These are phyloP conservation scores for Paramecium caudatum DNA, from an alignment of 73 alveolate species.

Conservation along the genomic window DNA sequence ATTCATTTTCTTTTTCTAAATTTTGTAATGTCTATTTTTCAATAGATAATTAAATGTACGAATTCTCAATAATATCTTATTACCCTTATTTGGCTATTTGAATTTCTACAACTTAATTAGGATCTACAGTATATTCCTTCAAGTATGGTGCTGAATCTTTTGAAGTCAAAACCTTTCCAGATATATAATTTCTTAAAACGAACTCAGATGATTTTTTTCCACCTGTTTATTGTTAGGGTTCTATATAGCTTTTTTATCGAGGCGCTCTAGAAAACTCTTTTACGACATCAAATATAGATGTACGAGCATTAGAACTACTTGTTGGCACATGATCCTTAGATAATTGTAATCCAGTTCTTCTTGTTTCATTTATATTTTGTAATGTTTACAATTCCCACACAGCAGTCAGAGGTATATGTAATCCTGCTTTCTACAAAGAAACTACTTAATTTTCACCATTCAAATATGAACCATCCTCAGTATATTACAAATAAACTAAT, in stretches of 20 bases:
- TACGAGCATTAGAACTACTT: too few species aligned
- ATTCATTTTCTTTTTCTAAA: background rate
- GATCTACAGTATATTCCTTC: background rate
- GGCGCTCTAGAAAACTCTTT: constrained; percentile 31
- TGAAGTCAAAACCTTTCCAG: constrained; percentile 12
- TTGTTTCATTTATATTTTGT: background rate
- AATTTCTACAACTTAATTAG: background rate
- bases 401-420: constrained; percentile 15
- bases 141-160: background rate
- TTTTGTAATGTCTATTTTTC: background rate
- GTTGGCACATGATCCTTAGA: background rate
- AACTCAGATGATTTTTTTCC: background rate
- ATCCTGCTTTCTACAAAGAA: constrained; percentile 15
- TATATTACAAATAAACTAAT: constrained; percentile 36
- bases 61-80: background rate
- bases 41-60: background rate
- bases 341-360: background rate
- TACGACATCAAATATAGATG: background rate
- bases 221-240: background rate
- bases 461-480: constrained; percentile 16
- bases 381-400: constrained; percentile 2
- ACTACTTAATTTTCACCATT: constrained; percentile 5
- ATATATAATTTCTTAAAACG: constrained; percentile 7
- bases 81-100: constrained; percentile 16
- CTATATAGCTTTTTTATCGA: background rate